Conservation (phyloP, 1,284 basidiomycete genomes). For the Tylopilus orsonianus region DNA sequence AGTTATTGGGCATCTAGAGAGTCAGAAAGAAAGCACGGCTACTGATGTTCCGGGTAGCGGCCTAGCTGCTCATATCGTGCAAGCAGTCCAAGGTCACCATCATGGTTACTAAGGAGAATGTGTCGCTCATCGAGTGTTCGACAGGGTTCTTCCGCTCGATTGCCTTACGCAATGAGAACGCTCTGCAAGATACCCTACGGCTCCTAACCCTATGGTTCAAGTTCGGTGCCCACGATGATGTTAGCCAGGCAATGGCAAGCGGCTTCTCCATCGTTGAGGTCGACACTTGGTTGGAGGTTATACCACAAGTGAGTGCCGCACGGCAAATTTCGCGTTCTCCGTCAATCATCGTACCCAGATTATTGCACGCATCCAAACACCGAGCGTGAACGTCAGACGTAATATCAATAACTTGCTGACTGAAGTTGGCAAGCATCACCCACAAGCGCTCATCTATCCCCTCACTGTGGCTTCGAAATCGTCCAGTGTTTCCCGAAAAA, state of each 20-base stretch:
- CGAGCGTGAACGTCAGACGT: conserved; percentile 82
- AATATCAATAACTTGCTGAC: conserved; percentile 90
- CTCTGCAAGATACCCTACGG: conserved; percentile 93
- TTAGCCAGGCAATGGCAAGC: conserved; percentile 85
- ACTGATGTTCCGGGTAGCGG: conserved; percentile 70
- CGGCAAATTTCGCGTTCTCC: not conserved
- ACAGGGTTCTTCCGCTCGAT: conserved; percentile 96
- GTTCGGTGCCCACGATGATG: conserved; percentile 89
- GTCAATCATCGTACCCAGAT: conserved; percentile 55
- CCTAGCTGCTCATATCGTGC: conserved; percentile 87
- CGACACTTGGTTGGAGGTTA: conserved; percentile 98
- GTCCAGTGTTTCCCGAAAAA: conserved; percentile 80
- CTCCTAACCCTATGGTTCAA: conserved; percentile 98
- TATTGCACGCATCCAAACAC: conserved; percentile 97
- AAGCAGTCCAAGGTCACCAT: conserved; percentile 83
- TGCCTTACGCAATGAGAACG: conserved; percentile 85
- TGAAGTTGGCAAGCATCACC: conserved; percentile 95
- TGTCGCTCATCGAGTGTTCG: conserved; percentile 5
- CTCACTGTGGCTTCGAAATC: conserved; percentile 99
- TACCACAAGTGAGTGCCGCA: conserved; percentile 75
- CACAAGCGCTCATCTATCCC: conserved; percentile 96
- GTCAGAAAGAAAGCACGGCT: conserved; percentile 56
- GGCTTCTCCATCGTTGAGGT: conserved; percentile 92
- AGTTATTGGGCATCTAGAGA: conserved; percentile 84
- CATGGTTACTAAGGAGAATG: not conserved